These are phyloP conservation scores for Monascus ruber DNA, from an alignment of 2,329 filamentous ascomycete genomes.

Conservation along the genomic window DNA sequence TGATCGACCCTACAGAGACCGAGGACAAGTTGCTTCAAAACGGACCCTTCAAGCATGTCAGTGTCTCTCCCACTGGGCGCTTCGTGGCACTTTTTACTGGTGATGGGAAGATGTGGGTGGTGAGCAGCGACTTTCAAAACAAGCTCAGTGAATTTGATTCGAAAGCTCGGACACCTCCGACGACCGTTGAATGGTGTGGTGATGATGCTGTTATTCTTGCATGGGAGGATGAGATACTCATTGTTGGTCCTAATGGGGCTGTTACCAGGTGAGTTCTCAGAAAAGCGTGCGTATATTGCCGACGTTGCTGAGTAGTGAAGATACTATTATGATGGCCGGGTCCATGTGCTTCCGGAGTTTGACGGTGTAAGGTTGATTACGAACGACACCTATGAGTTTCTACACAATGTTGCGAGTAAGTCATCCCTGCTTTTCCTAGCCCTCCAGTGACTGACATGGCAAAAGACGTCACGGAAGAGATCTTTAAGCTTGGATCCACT, in stretches of 20 bases:
- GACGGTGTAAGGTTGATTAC: slow-evolving; percentile 87
- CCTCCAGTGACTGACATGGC: slow-evolving; percentile 1
- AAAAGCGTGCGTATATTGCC: neutral
- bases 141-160: slow-evolving; percentile 87
- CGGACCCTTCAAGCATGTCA: slow-evolving; percentile 82
- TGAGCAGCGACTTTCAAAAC: slow-evolving; percentile 89
- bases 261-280: slow-evolving; percentile 43
- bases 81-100: slow-evolving; percentile 80
- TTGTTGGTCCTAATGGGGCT: slow-evolving; percentile 74
- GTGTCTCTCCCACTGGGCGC: slow-evolving; percentile 80
- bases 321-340: slow-evolving; percentile 82
- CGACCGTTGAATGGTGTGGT: slow-evolving; percentile 90
- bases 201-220: slow-evolving; percentile 87
- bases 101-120: slow-evolving; percentile 78
- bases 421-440: neutral
- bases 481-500: slow-evolving; percentile 79
- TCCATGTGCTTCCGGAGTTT: slow-evolving; percentile 76
- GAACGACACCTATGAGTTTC: slow-evolving; percentile 89
- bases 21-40: slow-evolving; percentile 86
- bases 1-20: slow-evolving; percentile 77
- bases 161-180: slow-evolving; percentile 69
- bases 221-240: slow-evolving; percentile 95
- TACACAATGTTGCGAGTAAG: slow-evolving; percentile 74
- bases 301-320: slow-evolving; percentile 29
- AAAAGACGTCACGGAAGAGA: slow-evolving; percentile 67